Base-by-base conservation (phyloP, 805 yeast genomes). In the Starmerella vaccinii region DNA sequence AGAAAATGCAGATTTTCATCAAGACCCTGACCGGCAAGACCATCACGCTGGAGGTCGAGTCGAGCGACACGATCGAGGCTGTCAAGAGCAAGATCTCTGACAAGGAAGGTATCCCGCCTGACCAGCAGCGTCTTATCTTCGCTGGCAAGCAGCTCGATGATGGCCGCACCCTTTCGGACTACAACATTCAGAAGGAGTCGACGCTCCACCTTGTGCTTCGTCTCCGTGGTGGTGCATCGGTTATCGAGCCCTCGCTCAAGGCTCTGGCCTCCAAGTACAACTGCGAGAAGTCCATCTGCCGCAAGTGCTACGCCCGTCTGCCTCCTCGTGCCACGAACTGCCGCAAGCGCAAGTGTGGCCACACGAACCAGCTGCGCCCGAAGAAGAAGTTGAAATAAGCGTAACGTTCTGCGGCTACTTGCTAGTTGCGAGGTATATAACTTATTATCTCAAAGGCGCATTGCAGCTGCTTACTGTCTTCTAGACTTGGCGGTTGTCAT, bases 291-390 rank as follows among this genome's bases (percentile, higher is more conserved):
- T 74, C 95, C 63, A 90, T 92, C 74, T 92, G 98, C 83, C 94
- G 98, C 78, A 86, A 89, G 75, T 92, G 98, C 81, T 92, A 92
- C 84, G 97, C 98, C 69, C 92, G 98, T 82, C 89, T 92, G 72
- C 98, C 98, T 72, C 96, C 98, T 77, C 94, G 97, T 85, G 98
- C 98, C 68, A 92, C 97, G 77, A 92, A 92, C 96, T 92, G 98
- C 84, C 88, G 98, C 82, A 92, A 92, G 97, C 88, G 97, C 87
- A 92, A 92, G 84, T 92, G 98, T 79, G 98, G 98, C 72, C 98
- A 92, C 94, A 81, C 96, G 74, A 92, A 92, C 83, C 98, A 92
- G 81, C 86, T 92, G 77, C 88, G 98, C 82, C 97, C 97, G 78
- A 92, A 90, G 95, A 90, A 90, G 95, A 90, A 90, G 89, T 82